Evolutionary conservation across 2,329 filamentous ascomycete species (phyloP).

Genomic region (Diaporthe velutina): DNA sequence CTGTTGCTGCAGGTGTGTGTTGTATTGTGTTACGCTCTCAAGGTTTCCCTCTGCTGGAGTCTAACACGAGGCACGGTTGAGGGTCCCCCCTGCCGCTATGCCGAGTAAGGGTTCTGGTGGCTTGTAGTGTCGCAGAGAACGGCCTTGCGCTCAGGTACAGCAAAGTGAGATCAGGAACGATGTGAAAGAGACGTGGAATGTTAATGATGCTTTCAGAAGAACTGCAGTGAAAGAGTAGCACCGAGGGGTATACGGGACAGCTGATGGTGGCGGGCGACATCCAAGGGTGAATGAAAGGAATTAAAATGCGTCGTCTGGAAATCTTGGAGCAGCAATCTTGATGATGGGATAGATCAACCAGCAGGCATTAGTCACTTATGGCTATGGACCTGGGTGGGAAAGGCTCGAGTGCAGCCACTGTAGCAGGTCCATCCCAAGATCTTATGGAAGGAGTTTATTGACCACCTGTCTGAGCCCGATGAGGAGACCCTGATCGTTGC

Average conservation of each 20-base stretch:
- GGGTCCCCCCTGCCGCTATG: slow-evolving; percentile 20
- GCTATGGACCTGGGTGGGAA: not conserved
- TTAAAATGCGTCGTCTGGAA: not conserved
- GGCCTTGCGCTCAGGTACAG: not conserved
- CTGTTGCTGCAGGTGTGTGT: slow-evolving; percentile 15
- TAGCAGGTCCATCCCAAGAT: not conserved
- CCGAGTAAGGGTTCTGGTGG: slow-evolving; percentile 16
- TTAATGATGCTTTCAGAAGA: slow-evolving; percentile 28
- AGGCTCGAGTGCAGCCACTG: not conserved
- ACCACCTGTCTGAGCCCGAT: not conserved
- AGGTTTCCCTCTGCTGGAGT: slow-evolving; percentile 23
- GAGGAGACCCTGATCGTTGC: slow-evolving; percentile 18
- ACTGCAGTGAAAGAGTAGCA: not conserved
- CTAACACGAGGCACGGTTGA: not conserved
- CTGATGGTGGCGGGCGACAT: slow-evolving; percentile 1
- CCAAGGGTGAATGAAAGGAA: slow-evolving; percentile 6
- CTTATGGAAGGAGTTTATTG: not conserved
- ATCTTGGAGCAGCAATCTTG: not conserved
- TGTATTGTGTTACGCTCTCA: slow-evolving; percentile 6
- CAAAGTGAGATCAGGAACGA: not conserved
- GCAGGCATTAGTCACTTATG: not conserved
- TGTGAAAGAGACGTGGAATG: not conserved
- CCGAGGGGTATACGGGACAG: not conserved
- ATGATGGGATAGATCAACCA: slow-evolving; percentile 2
- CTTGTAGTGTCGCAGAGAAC: not conserved